Evolutionary conservation across 1,284 basidiomycete genomes (phyloP), one percentile per base, ranked within the genome.

Genomic region (Apiotrichum akiyoshidainum): DNA sequence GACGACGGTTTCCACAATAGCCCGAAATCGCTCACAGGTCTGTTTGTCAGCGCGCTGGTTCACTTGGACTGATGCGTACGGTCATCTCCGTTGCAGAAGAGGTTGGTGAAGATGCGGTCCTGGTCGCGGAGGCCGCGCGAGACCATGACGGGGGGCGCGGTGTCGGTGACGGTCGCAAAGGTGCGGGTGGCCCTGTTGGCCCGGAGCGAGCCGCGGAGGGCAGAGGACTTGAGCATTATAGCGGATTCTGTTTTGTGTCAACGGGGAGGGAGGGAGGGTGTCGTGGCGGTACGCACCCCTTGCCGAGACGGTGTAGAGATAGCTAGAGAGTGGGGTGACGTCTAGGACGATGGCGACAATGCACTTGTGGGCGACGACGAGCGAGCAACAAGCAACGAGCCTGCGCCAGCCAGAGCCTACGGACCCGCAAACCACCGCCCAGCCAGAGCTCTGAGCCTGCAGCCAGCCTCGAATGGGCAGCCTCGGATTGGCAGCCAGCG

Each of bases 81-180:
- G 72, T 95, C 92, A 73, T 92, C 89, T 13, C 37, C 37, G 61
- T 83, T 83, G 70, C 84, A 87, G 74, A 87, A 93, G 2, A 85
- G 85, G 77, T 96, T 96, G 51, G 89, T 92, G 48, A 50, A 93
- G 70, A 93, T 92, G 54, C 91, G 85, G 79, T 96, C 93, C 77
- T 94, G 91, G 80, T 96, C 93, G 75, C 88, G 90, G 66, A 97
- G 80, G 1, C 92, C 92, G 31, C 92, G 92, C 71, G 93, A 93
- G 62, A 84, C 85, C 65, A 90, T 83, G 31, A 92, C 88, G 35
- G 91, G 91, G 17, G 46, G 53, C 13, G 54, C n/a, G 16, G 88
- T 83, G 72, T 87, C 85, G 39, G 77, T 66, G 44, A 88, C 86
- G 12, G 91, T 93, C 44, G 91, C 91, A 65, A 93, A 65, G 5